These are phyloP conservation scores for Suhomyces yuchorum DNA, from an alignment of 1,139 yeast genomes.

Conservation along the genomic window DNA sequence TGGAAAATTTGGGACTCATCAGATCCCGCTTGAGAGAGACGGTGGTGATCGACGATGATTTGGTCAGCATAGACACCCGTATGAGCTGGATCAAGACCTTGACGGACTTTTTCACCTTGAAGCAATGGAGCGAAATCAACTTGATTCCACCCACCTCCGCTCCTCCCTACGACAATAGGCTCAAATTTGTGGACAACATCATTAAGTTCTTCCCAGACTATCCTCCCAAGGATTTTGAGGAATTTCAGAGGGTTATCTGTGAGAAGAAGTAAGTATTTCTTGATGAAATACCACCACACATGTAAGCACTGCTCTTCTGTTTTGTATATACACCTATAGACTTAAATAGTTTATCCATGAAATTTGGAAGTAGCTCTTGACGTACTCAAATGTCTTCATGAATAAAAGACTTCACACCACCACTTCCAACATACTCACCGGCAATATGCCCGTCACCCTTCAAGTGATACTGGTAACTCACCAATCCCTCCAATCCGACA, in stretches of 20 bases:
- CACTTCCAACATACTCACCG: constrained; percentile 89
- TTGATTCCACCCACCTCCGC: constrained; percentile 19
- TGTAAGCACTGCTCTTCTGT: too few relatives aligned
- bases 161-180: constrained; percentile 20
- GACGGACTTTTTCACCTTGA: constrained; percentile 61
- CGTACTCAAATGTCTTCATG: constrained; percentile 58
- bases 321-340: not conserved
- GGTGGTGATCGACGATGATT: constrained; percentile 48
- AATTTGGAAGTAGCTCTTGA: not conserved
- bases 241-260: constrained; percentile 26
- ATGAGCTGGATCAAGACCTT: constrained; percentile 74
- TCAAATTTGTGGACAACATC: constrained; percentile 29
- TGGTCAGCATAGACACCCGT: constrained; percentile 56
- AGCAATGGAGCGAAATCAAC: constrained; percentile 58
- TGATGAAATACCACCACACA: not conserved
- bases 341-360: not conserved
- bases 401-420: constrained; percentile 78
- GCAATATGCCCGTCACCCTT: constrained; percentile 92
- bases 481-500: constrained; percentile 95
- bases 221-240: constrained; percentile 43
- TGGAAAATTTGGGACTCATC: constrained; percentile 62
- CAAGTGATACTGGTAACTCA: constrained; percentile 91
- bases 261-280: not conserved
- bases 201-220: constrained; percentile 40
- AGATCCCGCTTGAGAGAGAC: constrained; percentile 53